Conservation (phyloP, 1,139 yeast genomes). For the Pichia sp. region DNA sequence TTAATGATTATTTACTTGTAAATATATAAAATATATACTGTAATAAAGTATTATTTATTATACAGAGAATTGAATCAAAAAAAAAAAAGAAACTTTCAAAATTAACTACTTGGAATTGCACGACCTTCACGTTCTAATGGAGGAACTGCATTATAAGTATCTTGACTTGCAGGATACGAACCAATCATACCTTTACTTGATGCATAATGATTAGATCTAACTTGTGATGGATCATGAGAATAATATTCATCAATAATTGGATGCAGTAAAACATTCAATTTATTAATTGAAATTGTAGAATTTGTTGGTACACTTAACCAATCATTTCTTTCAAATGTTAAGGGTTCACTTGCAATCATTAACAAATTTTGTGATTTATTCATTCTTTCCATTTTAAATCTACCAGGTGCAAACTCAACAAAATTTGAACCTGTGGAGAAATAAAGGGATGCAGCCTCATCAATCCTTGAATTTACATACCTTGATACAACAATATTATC, state of each 20-base stretch:
- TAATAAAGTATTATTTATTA: background rate
- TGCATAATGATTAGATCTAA: slow-evolving; percentile 76
- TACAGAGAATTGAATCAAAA: background rate
- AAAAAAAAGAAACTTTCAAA: background rate
- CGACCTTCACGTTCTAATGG: slow-evolving; percentile 88
- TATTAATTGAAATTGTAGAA: slow-evolving; percentile 74
- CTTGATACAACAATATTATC: slow-evolving; percentile 81
- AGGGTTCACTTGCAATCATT: slow-evolving; percentile 95
- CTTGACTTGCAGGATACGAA: slow-evolving; percentile 48
- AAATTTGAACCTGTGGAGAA: slow-evolving; percentile 91
- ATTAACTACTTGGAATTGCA: slow-evolving; percentile 9
- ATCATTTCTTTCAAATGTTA: slow-evolving; percentile 93
- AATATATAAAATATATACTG: background rate
- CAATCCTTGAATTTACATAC: slow-evolving; percentile 80
- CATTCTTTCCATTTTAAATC: slow-evolving; percentile 87
- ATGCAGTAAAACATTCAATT: slow-evolving; percentile 81
- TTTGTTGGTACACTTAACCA: slow-evolving; percentile 98
- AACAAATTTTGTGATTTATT: slow-evolving; percentile 91
- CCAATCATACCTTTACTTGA: slow-evolving; percentile 91
- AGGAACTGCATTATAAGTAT: slow-evolving; percentile 56
- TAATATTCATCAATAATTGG: slow-evolving; percentile 89
- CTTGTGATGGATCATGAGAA: slow-evolving; percentile 58
- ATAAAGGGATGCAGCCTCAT: slow-evolving; percentile 94
- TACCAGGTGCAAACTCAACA: slow-evolving; percentile 83
- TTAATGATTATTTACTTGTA: background rate